Conservation (phyloP, 495 filamentous ascomycete genomes). For the Neurospora sp. region DNA sequence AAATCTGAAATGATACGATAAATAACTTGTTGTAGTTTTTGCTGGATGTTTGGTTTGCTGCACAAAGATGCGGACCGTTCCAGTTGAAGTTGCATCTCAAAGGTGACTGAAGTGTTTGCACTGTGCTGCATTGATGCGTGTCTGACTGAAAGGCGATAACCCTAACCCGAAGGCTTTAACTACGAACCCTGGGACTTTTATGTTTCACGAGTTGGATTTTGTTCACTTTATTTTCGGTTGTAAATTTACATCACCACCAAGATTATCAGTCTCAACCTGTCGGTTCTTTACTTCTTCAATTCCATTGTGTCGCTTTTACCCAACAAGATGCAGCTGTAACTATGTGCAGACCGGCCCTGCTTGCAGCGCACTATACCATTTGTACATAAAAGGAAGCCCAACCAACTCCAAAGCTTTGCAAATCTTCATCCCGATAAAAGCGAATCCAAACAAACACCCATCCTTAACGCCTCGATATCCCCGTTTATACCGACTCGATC, state of each 20-base stretch:
- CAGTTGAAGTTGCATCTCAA: background rate
- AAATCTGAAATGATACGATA: background rate
- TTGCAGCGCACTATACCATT: background rate
- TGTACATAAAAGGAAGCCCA: background rate
- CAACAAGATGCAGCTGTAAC: background rate
- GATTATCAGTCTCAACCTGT: background rate
- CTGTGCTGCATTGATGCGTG: background rate
- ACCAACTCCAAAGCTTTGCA: background rate
- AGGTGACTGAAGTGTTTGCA: background rate
- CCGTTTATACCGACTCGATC: constrained; percentile 52
- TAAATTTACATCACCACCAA: background rate
- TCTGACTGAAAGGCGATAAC: background rate
- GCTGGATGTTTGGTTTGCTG: background rate
- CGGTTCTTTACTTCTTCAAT: background rate
- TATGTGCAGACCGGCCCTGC: background rate
- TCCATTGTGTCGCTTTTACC: background rate
- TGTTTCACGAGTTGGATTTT: background rate
- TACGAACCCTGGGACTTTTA: background rate
- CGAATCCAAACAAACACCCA: background rate
- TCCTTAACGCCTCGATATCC: background rate
- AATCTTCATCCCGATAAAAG: background rate
- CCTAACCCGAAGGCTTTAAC: background rate
- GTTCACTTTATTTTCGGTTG: background rate
- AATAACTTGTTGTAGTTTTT: background rate
- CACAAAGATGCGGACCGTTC: background rate